Evolutionary conservation across 176 grass and related monocot genomes (phyloP), one percentile per base, ranked within the genome.

Genomic region (Rhynchospora tenuis): DNA sequence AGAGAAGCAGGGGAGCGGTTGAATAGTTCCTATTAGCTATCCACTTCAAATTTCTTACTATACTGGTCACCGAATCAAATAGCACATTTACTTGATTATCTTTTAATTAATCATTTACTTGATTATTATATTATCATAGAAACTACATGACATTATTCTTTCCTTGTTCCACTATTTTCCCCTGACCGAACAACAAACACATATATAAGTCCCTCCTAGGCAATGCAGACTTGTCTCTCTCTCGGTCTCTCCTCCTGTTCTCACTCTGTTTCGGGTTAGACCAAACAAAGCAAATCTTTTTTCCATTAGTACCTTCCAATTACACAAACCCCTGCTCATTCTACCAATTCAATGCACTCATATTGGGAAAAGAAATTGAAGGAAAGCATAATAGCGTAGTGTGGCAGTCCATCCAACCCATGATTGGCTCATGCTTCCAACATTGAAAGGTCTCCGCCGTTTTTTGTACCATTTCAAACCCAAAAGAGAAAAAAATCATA

Each of bases 391-490:
- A 65, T 82, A 63, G 29, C 1, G 24, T 81, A 43, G 31, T 66
- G 59, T n/a, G 12, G 44, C 42, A 60, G 77, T 81, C 22, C 33
- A 58, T 62, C 78, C 78, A 38, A 22, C 7, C 58, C 78, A 80
- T 23, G 78, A 81, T 63, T 81, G 56, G 56, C 78, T 81, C 78
- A 81, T 61, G 78, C 28, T 64, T 82, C 61, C 80, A 31, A 82
- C 62, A 82, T 64, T 82, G 22, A 82, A 65, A 65, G 60, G n/a
- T 3, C 1, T 17, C 47, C 22, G 12, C 72, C 19, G 24, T 54
- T 81, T 45, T 82, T 7, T 65, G 22, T 66, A 51, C 38, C 42
- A 66, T 65, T 64, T 62, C 58, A 63, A 62, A 13, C 59, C 59
- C 79, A 81, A 82, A 81, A 23, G 43, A 61, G 8, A 9, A 16